A percentile compares a stretch with the other conserved stretches of the same genome.
phyloP scores from a whole-genome alignment of 148 eudicot genomes.

The Gaultheria prostrata region DNA sequence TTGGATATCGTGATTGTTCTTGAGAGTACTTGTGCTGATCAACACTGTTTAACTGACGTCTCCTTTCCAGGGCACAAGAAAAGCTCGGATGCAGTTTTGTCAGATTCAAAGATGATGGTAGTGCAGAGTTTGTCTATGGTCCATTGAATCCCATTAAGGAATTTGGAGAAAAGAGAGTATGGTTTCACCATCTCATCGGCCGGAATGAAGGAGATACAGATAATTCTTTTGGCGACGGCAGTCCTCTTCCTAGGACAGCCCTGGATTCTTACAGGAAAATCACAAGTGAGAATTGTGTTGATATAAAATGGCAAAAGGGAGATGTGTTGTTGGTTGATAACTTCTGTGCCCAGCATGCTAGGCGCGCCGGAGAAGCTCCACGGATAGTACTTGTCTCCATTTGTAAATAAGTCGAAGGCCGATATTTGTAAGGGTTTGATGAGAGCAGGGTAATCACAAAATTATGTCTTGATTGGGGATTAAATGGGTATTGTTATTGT shows the following conservation, averaged over 20 bases:
- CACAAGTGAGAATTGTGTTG: not conserved
- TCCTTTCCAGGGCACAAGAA: not conserved
- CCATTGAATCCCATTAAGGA: not conserved
- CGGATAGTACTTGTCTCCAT: not conserved
- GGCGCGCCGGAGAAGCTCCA: not conserved
- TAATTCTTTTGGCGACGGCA: not conserved
- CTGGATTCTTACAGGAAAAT: not conserved
- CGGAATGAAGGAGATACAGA: not conserved
- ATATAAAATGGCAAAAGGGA: not conserved
- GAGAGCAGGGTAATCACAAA: too few relatives aligned
- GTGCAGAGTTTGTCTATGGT: not conserved
- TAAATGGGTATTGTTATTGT: too few relatives aligned
- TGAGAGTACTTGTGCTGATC: not conserved
- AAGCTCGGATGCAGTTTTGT: not conserved
- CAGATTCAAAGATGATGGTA: not conserved
- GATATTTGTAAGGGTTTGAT: not conserved
- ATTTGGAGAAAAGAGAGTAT: slow-evolving; percentile 4
- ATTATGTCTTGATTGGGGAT: too few relatives aligned
- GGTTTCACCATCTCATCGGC: slow-evolving; percentile 10
- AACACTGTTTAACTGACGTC: not conserved
- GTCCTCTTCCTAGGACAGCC: slow-evolving; percentile 3
- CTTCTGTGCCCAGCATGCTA: not conserved
- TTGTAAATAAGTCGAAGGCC: not conserved
- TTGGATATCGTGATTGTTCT: not conserved
- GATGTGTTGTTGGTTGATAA: slow-evolving; percentile 5